Percentiles rank a stretch among this genome's conserved stretches.
Conservation (phyloP, 257 asterid species). For the Nicotiana tomentosiformis region DNA sequence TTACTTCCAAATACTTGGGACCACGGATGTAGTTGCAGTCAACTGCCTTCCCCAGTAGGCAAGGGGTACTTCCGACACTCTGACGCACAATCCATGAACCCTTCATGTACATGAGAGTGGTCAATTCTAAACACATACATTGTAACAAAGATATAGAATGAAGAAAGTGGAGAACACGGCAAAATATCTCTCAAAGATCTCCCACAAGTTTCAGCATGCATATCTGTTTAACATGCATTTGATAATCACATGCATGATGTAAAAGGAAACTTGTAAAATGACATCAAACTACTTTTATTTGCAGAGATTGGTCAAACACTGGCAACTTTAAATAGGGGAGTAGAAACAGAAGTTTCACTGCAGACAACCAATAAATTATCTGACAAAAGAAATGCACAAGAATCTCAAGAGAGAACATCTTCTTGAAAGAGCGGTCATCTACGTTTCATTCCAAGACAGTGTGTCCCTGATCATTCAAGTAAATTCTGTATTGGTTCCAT, state of each 20-base stretch:
- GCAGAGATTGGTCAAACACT: background rate
- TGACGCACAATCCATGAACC: constrained; percentile 99
- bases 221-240: background rate
- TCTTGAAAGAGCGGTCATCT: background rate
- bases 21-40: constrained; percentile 93
- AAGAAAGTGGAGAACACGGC: background rate
- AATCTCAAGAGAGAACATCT: background rate
- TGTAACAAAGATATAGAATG: constrained; percentile 2
- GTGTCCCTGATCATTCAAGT: background rate
- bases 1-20: constrained; percentile 84
- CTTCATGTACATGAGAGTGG: constrained; percentile 26
- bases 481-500: background rate
- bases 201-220: background rate
- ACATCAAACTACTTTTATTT: background rate
- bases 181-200: background rate
- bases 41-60: constrained; percentile 93
- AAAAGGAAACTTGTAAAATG: background rate
- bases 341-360: background rate
- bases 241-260: background rate
- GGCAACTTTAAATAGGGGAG: background rate
- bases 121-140: constrained; percentile 1
- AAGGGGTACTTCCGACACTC: constrained; percentile 99
- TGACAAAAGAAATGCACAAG: background rate
- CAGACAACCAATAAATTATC: background rate
- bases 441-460: background rate